Base-by-base conservation (phyloP, 1,139 yeast species). In the Petasospora rhodanensis region DNA sequence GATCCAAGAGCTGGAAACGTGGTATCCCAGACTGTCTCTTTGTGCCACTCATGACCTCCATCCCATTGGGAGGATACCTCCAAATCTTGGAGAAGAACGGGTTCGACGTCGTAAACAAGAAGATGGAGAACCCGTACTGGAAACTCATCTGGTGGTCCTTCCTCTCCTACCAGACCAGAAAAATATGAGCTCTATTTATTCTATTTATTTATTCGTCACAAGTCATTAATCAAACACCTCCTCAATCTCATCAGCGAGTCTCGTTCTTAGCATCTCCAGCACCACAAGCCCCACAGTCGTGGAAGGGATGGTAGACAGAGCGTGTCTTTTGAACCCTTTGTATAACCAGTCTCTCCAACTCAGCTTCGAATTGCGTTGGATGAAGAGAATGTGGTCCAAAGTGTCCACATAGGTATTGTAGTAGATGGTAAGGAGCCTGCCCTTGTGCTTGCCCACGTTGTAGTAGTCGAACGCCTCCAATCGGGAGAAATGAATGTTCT, bases 201-300 rank as follows among this genome's bases (percentile, higher is more conserved):
- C 22, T 27, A 32, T 35, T 23, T 22, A 22, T 17, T 7, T 15
- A 14, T 34, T 12, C 27, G 22, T 26, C 6, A 9, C 19, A 24
- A 11, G 19, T 16, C 24, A 27, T 8, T 9, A 14, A 13, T 21
- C 24, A 19, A 24, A 21, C 3, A 18, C n/a, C 27, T 28, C 35
- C 4, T 27, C 42, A 19, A 39, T 37, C 34, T 39, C 45, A 28
- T 40, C 46, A 9, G 50, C 49, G 22, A 52, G 54, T 31, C 60
- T 54, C 13, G 77, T 67, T 54, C 96, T 66, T 73, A 85, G 72
- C 23, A 85, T 79, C 58, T 89, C 96, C 58, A 89, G 78, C 14
- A 86, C 86, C 31, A 89, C 64, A 29, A 89, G 64, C 0, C 96
- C 96, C 29, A 86, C 72, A 31, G 93, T 80, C 1, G 96, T 84